These are phyloP conservation scores for Neurospora sp. DNA, from an alignment of 495 filamentous ascomycete species.

Conservation along the genomic window DNA sequence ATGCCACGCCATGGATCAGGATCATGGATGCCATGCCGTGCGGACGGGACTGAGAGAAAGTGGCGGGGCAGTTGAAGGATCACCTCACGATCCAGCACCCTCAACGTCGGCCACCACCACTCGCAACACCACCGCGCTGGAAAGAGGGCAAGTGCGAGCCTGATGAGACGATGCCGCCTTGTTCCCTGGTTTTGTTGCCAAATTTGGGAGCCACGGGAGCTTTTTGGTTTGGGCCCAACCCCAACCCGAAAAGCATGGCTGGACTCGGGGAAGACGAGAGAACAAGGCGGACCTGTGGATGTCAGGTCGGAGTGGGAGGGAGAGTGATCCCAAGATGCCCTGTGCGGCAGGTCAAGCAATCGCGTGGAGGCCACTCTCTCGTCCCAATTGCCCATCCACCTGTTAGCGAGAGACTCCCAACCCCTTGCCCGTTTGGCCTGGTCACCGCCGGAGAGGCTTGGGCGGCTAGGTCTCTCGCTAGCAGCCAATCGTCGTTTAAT, in stretches of 20 bases:
- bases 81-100: background rate
- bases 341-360: background rate
- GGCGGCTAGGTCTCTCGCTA: slow-evolving; percentile 11
- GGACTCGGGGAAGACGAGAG: background rate
- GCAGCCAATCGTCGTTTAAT: slow-evolving; percentile 9
- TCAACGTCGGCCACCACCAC: background rate
- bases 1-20: background rate
- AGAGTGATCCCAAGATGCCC: background rate
- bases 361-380: background rate
- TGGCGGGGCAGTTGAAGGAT: background rate
- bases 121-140: background rate
- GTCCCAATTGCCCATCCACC: background rate
- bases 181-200: background rate
- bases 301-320: background rate
- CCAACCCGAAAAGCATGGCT: background rate
- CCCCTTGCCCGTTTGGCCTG: background rate
- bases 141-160: background rate
- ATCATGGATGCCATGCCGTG: background rate
- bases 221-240: background rate
- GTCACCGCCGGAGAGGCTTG: slow-evolving; percentile 5
- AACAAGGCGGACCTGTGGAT: background rate
- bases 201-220: background rate
- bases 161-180: background rate
- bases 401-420: slow-evolving; percentile 16
- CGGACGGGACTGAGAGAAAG: background rate